Base-by-base conservation (phyloP, 768 basidiomycete species). In the Xerocomellus intermedius region DNA sequence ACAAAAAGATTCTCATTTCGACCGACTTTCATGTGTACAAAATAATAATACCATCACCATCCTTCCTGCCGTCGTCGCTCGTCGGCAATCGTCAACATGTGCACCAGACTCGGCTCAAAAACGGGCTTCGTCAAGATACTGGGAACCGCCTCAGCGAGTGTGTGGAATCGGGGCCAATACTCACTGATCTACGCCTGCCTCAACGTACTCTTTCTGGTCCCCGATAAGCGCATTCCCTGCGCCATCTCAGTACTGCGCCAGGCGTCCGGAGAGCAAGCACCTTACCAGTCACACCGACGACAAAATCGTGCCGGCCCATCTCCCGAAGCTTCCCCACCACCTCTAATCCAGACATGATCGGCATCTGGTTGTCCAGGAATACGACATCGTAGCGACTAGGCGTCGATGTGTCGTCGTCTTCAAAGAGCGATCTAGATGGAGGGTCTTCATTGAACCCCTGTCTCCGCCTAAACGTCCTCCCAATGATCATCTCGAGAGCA, bases 41-140 rank as follows among this genome's bases (percentile, higher is more conserved):
- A 22, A 44, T 35, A 35, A 8, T 37, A 4, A 8, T 33, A 37
- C 6, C 33, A 32, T 32, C 36, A 36, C 36, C 36, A 17, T 21
- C 39, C n/a, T 13, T 30, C 42, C 22, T 50, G 28, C 8, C 61
- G 59, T 46, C 77, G 70, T 30, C 77, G 76, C 56, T 75, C 77
- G 35, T 73, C 72, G 3, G 78, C 79, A 48, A 76, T 70, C 43
- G 47, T 66, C 52, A 80, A 64, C 73, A 80, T 76, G 21, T 64
- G 65, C 57, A 71, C 72, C 21, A 80, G 58, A 58, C 73, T 77
- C 48, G 76, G 78, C 71, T 90, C 87, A 22, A 79, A 71, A 2
- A 91, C 90, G 0, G 91, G 90, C 71, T 92, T 92, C 44, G 87
- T 91, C 56, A 92, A 70, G 16, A 92, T 82, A 48, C 87, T 90